Conservation (phyloP, 1,284 basidiomycete species). For the Macrocystidia cucumis region DNA sequence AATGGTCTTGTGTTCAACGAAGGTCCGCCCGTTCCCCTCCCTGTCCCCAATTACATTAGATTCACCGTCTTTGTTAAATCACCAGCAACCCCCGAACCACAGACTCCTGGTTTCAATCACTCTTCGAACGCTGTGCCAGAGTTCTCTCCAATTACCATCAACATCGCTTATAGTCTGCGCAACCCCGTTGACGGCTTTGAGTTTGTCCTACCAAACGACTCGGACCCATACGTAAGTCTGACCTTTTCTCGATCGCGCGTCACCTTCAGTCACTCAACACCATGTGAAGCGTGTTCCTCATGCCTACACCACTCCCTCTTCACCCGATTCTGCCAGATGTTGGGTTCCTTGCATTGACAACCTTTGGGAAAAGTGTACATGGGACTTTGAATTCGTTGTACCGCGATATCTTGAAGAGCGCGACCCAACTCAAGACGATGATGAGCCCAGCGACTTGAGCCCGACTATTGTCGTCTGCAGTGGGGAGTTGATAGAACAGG, state of each 20-base stretch:
- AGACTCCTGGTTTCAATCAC: conserved; percentile 51
- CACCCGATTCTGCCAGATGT: conserved; percentile 85
- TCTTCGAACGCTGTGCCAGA: conserved; percentile 45
- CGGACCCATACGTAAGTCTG: conserved; percentile 74
- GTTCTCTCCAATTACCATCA: conserved; percentile 71
- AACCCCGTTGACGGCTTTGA: conserved; percentile 85
- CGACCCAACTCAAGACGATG: conserved; percentile 44
- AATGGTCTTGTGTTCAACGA: conserved; percentile 34
- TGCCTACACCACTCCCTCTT: conserved; percentile 85
- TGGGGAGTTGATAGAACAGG: conserved; percentile 92
- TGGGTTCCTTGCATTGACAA: conserved; percentile 98
- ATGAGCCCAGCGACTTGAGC: conserved; percentile 49
- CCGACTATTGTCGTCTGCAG: conserved; percentile 89
- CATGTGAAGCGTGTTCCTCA: conserved; percentile 78
- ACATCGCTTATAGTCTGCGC: conserved; percentile 74
- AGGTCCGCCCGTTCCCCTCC: conserved; percentile 24
- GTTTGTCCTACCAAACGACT: conserved; percentile 75
- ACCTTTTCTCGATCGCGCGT: conserved; percentile 5
- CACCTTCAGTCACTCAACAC: too few species aligned
- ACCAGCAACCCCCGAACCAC: conserved; percentile 75
- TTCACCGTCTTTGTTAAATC: conserved; percentile 4
- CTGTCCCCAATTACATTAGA: conserved; percentile 2
- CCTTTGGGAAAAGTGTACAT: conserved; percentile 95
- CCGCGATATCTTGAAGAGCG: conserved; percentile 78
- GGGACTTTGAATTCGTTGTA: conserved; percentile 97